Evolutionary conservation across 768 basidiomycete species (phyloP).

Genomic region (Tulasnella calospora): DNA sequence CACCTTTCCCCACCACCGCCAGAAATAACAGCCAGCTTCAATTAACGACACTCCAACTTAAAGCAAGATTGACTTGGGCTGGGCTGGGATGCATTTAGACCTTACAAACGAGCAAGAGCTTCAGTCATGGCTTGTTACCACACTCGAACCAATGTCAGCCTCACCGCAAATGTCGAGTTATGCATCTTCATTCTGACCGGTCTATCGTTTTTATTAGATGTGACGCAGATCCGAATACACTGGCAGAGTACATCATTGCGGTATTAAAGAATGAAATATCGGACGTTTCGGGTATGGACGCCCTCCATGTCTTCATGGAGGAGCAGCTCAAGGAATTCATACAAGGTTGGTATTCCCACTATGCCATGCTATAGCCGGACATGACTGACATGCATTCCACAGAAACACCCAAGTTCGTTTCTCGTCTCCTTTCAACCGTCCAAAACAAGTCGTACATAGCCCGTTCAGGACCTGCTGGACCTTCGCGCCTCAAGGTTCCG

Average conservation of each 20-base stretch:
- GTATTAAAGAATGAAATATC: slow-evolving; percentile 73
- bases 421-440: slow-evolving; percentile 78
- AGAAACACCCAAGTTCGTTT: slow-evolving; percentile 74
- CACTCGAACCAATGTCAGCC: slow-evolving; percentile 84
- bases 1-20: background rate
- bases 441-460: slow-evolving; percentile 83
- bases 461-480: slow-evolving; percentile 52
- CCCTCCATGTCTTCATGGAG: slow-evolving; percentile 73
- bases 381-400: slow-evolving; percentile 20
- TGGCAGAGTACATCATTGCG: slow-evolving; percentile 92
- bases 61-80: background rate
- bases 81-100: slow-evolving; percentile 27
- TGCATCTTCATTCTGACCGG: background rate
- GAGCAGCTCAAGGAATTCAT: slow-evolving; percentile 87
- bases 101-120: slow-evolving; percentile 48
- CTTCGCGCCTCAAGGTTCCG: slow-evolving; percentile 71
- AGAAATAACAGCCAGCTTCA: background rate
- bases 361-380: background rate
- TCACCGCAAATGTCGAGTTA: slow-evolving; percentile 23
- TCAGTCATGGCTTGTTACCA: slow-evolving; percentile 82
- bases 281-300: slow-evolving; percentile 54
- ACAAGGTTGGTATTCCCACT: slow-evolving; percentile 47
- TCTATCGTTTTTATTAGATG: slow-evolving; percentile 52
- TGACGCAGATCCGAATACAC: slow-evolving; percentile 89
- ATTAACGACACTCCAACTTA: background rate